These are phyloP conservation scores for Hymenoscyphus fructigenus DNA, from an alignment of 2,329 filamentous ascomycete genomes.

Conservation along the genomic window DNA sequence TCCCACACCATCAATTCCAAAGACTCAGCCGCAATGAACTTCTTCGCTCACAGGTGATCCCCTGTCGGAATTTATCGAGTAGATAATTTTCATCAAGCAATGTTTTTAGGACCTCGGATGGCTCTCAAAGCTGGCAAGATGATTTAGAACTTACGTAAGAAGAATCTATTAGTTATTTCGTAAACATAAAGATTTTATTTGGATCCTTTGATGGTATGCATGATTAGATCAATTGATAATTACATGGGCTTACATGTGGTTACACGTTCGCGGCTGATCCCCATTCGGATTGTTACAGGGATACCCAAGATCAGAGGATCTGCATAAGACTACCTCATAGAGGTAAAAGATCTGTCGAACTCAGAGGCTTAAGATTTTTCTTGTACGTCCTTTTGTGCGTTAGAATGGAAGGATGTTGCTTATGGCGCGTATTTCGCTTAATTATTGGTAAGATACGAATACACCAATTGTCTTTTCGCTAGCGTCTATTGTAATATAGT, in stretches of 20 bases:
- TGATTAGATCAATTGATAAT: neutral
- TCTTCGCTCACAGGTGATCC: no score
- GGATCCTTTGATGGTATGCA: neutral
- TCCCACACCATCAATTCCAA: no score
- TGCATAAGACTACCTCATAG: neutral
- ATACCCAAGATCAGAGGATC: neutral
- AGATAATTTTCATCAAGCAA: no score
- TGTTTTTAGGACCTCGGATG: no score
- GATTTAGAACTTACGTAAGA: neutral
- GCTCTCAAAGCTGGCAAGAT: neutral
- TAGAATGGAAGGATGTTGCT: neutral
- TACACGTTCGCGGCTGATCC: neutral
- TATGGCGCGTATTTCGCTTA: neutral
- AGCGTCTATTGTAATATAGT: neutral
- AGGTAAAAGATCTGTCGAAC: neutral
- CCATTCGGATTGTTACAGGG: neutral
- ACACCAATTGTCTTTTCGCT: neutral
- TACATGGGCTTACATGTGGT: neutral
- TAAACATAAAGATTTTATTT: neutral
- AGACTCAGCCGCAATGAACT: no score
- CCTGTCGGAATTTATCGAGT: no score
- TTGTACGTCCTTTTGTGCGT: neutral
- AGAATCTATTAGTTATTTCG: neutral
- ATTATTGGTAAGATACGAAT: neutral
- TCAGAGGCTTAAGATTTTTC: neutral